phyloP scores from a whole-genome alignment of 1,284 basidiomycete genomes.

The Bjerkandera adusta region DNA sequence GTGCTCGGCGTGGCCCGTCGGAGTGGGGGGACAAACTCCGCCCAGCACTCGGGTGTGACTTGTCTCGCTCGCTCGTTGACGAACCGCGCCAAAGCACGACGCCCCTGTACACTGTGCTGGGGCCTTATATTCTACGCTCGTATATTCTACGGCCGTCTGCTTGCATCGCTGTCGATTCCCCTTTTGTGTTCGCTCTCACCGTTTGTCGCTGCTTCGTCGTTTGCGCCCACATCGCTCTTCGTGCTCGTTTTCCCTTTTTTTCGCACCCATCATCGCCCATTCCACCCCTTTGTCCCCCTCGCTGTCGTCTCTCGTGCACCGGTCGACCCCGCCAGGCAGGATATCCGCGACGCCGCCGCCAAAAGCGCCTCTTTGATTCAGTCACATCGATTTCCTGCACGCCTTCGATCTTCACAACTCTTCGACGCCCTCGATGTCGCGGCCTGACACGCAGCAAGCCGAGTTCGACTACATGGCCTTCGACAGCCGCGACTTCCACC shows the following conservation, averaged over 20 bases:
- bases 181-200: slow-evolving; percentile 35
- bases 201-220: slow-evolving; percentile 36
- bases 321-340: slow-evolving; percentile 19
- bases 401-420: slow-evolving; percentile 25
- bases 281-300: slow-evolving; percentile 22
- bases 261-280: slow-evolving; percentile 28
- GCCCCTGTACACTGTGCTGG: neutral
- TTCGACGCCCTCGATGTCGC: slow-evolving; percentile 33
- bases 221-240: slow-evolving; percentile 31
- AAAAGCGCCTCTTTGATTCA: slow-evolving; percentile 18
- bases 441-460: slow-evolving; percentile 33
- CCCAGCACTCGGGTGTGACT: slow-evolving; percentile 8
- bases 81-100: neutral
- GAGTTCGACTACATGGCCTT: slow-evolving; percentile 42
- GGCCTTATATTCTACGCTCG: slow-evolving; percentile 17
- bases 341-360: slow-evolving; percentile 18
- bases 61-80: slow-evolving; percentile 10
- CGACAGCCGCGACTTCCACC: slow-evolving; percentile 21
- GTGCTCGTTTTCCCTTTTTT: slow-evolving; percentile 29
- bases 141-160: slow-evolving; percentile 17
- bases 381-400: slow-evolving; percentile 17
- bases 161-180: slow-evolving; percentile 35
- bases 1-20: too few species aligned
- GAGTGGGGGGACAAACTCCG: slow-evolving; percentile 14
- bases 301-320: slow-evolving; percentile 9